These are phyloP conservation scores for Sporothrix variecibatus DNA, from an alignment of 2,329 filamentous ascomycete species.

Conservation along the genomic window DNA sequence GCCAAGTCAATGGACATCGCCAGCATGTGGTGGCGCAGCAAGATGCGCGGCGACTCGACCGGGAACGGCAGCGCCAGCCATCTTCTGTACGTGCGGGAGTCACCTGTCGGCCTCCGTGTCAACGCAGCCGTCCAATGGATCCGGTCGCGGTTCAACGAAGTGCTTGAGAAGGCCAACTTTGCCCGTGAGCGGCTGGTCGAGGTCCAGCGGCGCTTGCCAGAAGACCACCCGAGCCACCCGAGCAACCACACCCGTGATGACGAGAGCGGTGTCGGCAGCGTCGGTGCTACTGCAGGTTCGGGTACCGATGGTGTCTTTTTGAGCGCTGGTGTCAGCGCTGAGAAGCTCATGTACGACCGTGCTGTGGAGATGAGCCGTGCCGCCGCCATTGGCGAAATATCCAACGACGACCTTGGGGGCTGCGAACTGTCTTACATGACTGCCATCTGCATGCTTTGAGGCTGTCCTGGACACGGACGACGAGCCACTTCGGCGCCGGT, in stretches of 20 bases:
- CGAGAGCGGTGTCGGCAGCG: conserved; percentile 56
- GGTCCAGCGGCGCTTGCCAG: conserved; percentile 79
- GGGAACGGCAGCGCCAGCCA: conserved; percentile 34
- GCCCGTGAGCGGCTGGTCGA: conserved; percentile 87
- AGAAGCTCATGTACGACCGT: conserved; percentile 97
- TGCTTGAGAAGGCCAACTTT: conserved; percentile 91
- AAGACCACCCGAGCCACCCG: conserved; percentile 84
- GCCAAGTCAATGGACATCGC: conserved; percentile 96
- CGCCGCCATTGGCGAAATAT: conserved; percentile 93
- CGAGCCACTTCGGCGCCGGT: conserved; percentile 46
- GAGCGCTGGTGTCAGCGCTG: conserved; percentile 86
- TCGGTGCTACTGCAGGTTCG: conserved; percentile 54
- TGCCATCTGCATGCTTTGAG: conserved; percentile 92
- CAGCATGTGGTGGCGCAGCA: conserved; percentile 85
- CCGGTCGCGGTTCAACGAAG: conserved; percentile 91
- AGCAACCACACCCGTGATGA: conserved; percentile 61
- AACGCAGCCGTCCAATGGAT: conserved; percentile 97
- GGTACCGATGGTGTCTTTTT: conserved; percentile 79
- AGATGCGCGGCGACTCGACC: conserved; percentile 64
- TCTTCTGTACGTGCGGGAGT: conserved; percentile 46
- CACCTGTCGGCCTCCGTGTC: conserved; percentile 67
- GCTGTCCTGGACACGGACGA: conserved; percentile 87
- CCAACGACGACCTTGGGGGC: conserved; percentile 80
- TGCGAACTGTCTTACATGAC: conserved; percentile 94
- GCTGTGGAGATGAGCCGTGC: conserved; percentile 95